Conservation (phyloP, 805 yeast genomes). For the Yarrowia phangngaensis region DNA sequence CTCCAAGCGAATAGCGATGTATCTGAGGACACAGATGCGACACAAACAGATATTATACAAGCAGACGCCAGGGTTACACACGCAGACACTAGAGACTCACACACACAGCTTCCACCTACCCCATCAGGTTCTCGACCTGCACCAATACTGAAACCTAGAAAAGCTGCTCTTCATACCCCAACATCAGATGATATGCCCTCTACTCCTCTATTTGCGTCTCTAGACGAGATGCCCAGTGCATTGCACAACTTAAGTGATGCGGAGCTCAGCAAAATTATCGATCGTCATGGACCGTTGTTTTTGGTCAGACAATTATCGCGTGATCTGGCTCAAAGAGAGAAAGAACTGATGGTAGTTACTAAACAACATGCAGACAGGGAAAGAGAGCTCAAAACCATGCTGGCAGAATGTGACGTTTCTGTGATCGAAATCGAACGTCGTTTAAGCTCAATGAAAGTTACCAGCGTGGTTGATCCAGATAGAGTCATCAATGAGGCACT, state of each 20-base stretch:
- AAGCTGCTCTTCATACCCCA: not conserved
- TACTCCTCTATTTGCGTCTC: conserved; percentile 4
- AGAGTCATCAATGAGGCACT: conserved; percentile 32
- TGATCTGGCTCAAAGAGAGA: conserved; percentile 49
- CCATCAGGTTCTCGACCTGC: conserved; percentile 1
- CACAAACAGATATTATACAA: no score
- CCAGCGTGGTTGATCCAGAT: conserved; percentile 31
- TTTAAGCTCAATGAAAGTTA: conserved; percentile 30
- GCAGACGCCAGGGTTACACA: no score
- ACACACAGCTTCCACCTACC: no score
- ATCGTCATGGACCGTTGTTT: conserved; percentile 39
- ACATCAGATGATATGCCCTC: not conserved
- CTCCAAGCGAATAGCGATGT: no score
- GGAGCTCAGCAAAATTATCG: conserved; percentile 38
- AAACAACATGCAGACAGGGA: conserved; percentile 37
- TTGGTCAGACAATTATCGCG: conserved; percentile 48
- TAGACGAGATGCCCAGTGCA: conserved; percentile 39
- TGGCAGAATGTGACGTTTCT: conserved; percentile 35
- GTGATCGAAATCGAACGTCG: conserved; percentile 35
- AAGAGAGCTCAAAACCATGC: conserved; percentile 35
- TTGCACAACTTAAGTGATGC: conserved; percentile 40
- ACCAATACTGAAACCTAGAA: not conserved
- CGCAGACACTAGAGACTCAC: no score
- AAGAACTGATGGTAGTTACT: conserved; percentile 44
- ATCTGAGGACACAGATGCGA: no score